Conservation (phyloP, 306 rosid genomes). For the Fragaria iinumae region DNA sequence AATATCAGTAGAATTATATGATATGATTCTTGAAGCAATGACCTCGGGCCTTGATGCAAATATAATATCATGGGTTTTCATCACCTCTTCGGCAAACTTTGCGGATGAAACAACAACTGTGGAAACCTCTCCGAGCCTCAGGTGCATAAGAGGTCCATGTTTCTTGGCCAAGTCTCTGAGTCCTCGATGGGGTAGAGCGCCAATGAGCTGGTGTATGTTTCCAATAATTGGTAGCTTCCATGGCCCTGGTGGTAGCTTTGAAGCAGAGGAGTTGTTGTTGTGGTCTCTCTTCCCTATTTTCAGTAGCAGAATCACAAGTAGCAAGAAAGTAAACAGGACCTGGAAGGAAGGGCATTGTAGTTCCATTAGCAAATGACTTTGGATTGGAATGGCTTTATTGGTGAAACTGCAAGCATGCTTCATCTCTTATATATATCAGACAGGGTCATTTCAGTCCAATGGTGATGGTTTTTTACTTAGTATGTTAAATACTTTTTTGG, state of each 20-base stretch:
- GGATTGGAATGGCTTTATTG: neutral
- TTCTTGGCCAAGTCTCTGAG: constrained; percentile 29
- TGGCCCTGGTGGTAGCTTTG: constrained; percentile 35
- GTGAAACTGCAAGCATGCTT: neutral
- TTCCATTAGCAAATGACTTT: neutral
- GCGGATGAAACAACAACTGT: constrained; percentile 36
- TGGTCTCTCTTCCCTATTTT: neutral
- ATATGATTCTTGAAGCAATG: constrained; percentile 7
- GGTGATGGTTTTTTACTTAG: too few relatives aligned
- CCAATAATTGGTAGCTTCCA: constrained; percentile 40
- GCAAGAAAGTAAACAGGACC: neutral
- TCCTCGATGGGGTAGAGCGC: constrained; percentile 26
- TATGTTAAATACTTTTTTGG: too few relatives aligned
- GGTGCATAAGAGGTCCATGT: constrained; percentile 44
- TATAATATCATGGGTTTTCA: constrained; percentile 35
- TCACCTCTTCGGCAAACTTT: constrained; percentile 34
- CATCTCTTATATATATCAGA: neutral
- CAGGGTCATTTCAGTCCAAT: too few relatives aligned
- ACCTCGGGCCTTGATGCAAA: constrained; percentile 34
- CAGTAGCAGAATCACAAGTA: neutral
- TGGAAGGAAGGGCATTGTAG: constrained; percentile 5
- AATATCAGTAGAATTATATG: neutral
- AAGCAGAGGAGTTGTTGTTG: neutral
- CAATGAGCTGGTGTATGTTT: constrained; percentile 20
- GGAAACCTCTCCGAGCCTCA: constrained; percentile 40